These are phyloP conservation scores for Collybiopsis confluens DNA, from an alignment of 768 basidiomycete genomes.

Conservation along the genomic window DNA sequence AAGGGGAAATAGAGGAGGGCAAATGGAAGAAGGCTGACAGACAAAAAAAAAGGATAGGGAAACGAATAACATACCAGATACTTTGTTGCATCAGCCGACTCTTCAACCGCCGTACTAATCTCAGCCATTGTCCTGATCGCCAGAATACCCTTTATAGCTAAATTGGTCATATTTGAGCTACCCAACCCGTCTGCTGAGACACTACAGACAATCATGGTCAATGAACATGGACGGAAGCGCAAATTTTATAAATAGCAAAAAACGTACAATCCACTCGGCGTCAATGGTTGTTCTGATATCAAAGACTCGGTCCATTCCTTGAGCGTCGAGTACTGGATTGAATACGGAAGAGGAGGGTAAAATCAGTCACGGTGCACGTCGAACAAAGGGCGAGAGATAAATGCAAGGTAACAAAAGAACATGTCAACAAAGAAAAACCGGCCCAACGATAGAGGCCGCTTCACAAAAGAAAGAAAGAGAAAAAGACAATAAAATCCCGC, in stretches of 20 bases:
- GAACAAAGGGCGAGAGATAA: no score
- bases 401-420: no score
- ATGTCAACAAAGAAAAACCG: no score
- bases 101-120: slow-evolving; percentile 3
- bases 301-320: slow-evolving; percentile 5
- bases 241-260: not conserved
- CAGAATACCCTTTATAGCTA: slow-evolving; percentile 13
- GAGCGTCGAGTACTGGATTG: slow-evolving; percentile 2
- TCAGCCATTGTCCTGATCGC: slow-evolving; percentile 12
- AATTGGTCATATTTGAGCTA: slow-evolving; percentile 10
- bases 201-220: not conserved
- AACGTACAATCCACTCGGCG: slow-evolving; percentile 11
- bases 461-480: not conserved
- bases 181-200: slow-evolving; percentile 2
- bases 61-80: not conserved
- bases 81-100: not conserved
- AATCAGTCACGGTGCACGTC: no score
- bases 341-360: no score
- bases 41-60: not conserved
- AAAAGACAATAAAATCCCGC: not conserved
- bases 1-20: no score
- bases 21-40: no score
- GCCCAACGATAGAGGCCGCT: no score
- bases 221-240: no score
- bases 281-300: not conserved